Base-by-base conservation (phyloP, 2,329 filamentous ascomycete genomes). In the Ceratocystis lukuohia region DNA sequence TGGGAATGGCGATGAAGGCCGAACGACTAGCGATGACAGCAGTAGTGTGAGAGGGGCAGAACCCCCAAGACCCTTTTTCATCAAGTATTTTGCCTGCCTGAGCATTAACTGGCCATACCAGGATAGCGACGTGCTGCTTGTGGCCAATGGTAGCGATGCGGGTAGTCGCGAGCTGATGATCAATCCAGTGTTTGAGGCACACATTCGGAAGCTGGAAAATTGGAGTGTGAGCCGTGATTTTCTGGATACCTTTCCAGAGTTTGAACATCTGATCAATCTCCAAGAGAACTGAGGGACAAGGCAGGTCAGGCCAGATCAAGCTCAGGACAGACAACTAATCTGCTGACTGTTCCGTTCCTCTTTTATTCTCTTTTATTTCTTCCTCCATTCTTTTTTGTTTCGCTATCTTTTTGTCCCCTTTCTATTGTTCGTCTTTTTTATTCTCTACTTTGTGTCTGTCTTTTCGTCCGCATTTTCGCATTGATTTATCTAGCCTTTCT, bases 31-130 rank as follows among this genome's bases (percentile, higher is more conserved):
- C n/a, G 15, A 65, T 17, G 30, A 5, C 53, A 45, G 41, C n/a
- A 33, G 3, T 15, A 2, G 25, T 30, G 53, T 15, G 25, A 57
- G 53, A 57, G 3, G 28, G 53, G 53, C 25, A 57, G 28, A 59
- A 37, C 15, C 25, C 17, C 22, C 28, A 17, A 37, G 15, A 4
- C 20, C 28, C 20, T 95, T 92, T 78, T 94, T 93, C 74, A 83
- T 93, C 20, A 88, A 89, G 0, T 96, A 86, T 74, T 94, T 89
- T 0, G 84, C 81, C 0, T 91, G 87, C 0, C 72, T 96, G 28
- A 85, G 82, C 30, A 75, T 96, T 17, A 94, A 92, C 70, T 96
- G 91, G 91, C 88, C 88, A 0, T 93, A 95, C 72, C 86, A 89
- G 66, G 81, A 85, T 0, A 84, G 83, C 0, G 87, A 91, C 70